Conservation (phyloP, 2,329 filamentous ascomycete species). For the Coniochaeta sp. region DNA sequence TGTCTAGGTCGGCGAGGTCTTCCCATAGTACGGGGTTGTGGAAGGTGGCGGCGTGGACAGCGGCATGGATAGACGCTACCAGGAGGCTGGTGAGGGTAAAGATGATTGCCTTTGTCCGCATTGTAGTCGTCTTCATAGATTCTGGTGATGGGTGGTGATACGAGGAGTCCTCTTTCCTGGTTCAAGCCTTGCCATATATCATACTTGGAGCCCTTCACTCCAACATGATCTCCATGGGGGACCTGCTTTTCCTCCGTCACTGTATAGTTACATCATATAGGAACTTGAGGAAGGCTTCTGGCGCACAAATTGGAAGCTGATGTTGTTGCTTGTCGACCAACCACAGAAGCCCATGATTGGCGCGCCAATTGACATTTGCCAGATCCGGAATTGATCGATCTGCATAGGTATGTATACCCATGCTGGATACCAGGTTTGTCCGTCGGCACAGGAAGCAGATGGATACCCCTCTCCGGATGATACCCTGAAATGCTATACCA, state of each 20-base stretch:
- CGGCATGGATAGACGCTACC: background rate
- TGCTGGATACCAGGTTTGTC: background rate
- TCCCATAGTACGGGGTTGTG: constrained; percentile 47
- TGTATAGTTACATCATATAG: background rate
- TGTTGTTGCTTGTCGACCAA: background rate
- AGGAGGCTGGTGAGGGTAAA: background rate
- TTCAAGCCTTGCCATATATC: too few relatives aligned
- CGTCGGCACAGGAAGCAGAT: background rate
- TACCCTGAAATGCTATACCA: too few relatives aligned
- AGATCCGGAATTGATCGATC: background rate
- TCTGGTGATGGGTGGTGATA: too few relatives aligned
- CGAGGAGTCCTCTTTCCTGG: too few relatives aligned
- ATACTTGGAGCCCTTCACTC: background rate
- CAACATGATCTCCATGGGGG: background rate
- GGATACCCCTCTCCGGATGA: too few relatives aligned
- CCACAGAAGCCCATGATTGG: background rate
- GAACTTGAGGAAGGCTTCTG: background rate
- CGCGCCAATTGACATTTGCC: too few relatives aligned
- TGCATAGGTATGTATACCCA: background rate
- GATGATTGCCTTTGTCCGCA: too few relatives aligned
- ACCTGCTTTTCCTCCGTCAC: background rate
- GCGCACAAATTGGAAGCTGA: background rate
- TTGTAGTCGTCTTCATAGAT: too few relatives aligned
- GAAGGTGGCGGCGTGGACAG: constrained; percentile 17
- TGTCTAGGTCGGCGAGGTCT: constrained; percentile 47